These are phyloP conservation scores for Trichosporon faecale DNA, from an alignment of 1,284 basidiomycete species.

Conservation along the genomic window DNA sequence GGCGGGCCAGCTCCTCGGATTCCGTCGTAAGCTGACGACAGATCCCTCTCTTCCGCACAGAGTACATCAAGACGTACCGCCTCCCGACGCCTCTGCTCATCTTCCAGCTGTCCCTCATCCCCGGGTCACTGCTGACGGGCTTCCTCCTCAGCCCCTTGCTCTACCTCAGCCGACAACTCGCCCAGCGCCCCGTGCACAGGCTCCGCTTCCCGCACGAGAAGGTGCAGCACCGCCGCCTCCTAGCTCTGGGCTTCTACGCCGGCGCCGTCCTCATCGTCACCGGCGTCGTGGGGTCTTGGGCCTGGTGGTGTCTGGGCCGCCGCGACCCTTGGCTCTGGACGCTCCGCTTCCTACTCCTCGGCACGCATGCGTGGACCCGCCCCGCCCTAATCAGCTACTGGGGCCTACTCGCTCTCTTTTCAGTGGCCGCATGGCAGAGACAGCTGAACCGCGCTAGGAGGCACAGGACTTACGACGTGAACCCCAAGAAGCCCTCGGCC, in stretches of 20 bases:
- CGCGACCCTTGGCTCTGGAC: slow-evolving; percentile 89
- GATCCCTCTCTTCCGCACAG: slow-evolving; percentile 77
- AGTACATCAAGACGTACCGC: slow-evolving; percentile 87
- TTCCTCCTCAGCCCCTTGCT: slow-evolving; percentile 93
- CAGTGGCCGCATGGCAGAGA: slow-evolving; percentile 88
- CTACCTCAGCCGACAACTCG: slow-evolving; percentile 86
- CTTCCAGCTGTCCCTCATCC: slow-evolving; percentile 90
- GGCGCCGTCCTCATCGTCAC: slow-evolving; percentile 74
- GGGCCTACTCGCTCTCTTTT: slow-evolving; percentile 72
- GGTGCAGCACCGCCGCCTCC: slow-evolving; percentile 72
- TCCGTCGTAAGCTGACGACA: slow-evolving; percentile 39
- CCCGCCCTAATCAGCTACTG: slow-evolving; percentile 79
- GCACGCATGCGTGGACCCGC: slow-evolving; percentile 75
- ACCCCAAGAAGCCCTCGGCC: slow-evolving; percentile 6
- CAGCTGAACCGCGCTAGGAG: slow-evolving; percentile 72
- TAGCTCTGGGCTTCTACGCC: slow-evolving; percentile 81
- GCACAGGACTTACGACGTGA: slow-evolving; percentile 53
- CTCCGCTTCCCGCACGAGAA: slow-evolving; percentile 86
- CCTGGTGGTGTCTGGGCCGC: slow-evolving; percentile 77
- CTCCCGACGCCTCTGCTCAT: slow-evolving; percentile 86
- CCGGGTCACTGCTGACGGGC: slow-evolving; percentile 85
- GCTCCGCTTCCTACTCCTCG: slow-evolving; percentile 69
- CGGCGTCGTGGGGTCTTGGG: slow-evolving; percentile 88
- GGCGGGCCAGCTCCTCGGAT: no score
- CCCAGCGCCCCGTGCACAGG: slow-evolving; percentile 83